These are phyloP conservation scores for Geotrichum histeridarum DNA, from an alignment of 1,139 yeast species.

Conservation along the genomic window DNA sequence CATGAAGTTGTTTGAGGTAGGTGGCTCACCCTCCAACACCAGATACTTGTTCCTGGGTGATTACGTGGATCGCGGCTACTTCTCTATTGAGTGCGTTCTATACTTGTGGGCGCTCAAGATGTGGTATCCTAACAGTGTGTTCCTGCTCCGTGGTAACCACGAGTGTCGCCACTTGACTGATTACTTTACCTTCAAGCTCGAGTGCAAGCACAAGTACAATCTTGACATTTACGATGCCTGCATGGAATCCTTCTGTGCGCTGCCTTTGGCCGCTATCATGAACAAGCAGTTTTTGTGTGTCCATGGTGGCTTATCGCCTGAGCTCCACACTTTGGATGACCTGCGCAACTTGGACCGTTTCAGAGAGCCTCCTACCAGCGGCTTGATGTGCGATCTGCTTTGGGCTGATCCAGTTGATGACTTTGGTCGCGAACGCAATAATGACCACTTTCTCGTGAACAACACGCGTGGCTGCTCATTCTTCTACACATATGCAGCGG, in stretches of 20 bases:
- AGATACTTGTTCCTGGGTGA: conserved; percentile 87
- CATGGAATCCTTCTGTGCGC: conserved; percentile 73
- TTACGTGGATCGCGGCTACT: conserved; percentile 92
- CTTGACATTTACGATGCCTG: conserved; percentile 65
- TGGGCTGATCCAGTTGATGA: conserved; percentile 96
- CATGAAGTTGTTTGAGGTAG: conserved; percentile 87
- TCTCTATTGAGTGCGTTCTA: conserved; percentile 81
- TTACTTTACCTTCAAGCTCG: conserved; percentile 87
- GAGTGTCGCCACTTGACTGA: conserved; percentile 92
- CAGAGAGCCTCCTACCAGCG: conserved; percentile 89
- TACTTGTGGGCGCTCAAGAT: conserved; percentile 77
- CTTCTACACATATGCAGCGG: conserved; percentile 80
- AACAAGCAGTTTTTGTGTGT: conserved; percentile 93
- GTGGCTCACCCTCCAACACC: conserved; percentile 78
- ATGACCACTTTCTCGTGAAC: conserved; percentile 58
- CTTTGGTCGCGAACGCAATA: conserved; percentile 66
- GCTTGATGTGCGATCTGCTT: conserved; percentile 87
- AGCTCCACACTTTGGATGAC: conserved; percentile 66
- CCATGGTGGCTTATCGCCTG: conserved; percentile 96
- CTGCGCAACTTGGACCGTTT: conserved; percentile 68
- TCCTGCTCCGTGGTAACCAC: conserved; percentile 90
- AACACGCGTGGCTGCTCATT: conserved; percentile 89
- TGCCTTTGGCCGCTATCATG: conserved; percentile 92
- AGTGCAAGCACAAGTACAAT: conserved; percentile 83
- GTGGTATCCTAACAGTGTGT: conserved; percentile 69